phyloP scores from a whole-genome alignment of 371 early-diverging fungal species.

The Haplosporangium sp. region DNA sequence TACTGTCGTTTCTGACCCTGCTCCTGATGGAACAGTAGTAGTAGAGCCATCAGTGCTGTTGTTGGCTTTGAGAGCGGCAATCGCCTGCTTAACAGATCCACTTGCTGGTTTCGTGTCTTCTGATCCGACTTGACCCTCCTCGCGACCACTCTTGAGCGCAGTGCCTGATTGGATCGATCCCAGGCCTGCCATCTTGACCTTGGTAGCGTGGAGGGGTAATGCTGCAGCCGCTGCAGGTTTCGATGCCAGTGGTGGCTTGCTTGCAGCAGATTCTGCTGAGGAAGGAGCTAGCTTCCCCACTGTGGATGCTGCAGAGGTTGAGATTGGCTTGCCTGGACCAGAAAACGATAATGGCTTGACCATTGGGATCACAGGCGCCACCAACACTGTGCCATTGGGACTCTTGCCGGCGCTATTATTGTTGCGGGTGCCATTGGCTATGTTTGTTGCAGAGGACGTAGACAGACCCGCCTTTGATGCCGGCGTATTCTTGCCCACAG shows the following conservation, averaged over 20 bases:
- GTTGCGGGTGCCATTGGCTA: neutral
- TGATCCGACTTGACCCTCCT: neutral
- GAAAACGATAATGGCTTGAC: slow-evolving; percentile 31
- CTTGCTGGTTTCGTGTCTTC: slow-evolving; percentile 35
- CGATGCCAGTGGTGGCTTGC: neutral
- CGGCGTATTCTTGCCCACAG: neutral
- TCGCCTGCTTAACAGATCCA: slow-evolving; percentile 46
- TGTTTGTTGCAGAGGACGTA: neutral
- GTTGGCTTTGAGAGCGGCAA: slow-evolving; percentile 23
- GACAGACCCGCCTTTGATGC: neutral
- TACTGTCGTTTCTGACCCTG: neutral
- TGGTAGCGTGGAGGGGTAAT: neutral
- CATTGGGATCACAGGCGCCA: slow-evolving; percentile 23
- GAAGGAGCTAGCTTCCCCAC: neutral
- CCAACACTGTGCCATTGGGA: neutral
- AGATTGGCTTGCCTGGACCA: neutral
- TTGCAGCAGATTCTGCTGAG: neutral
- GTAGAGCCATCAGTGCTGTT: no score
- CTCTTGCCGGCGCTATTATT: neutral
- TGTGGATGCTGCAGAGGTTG: no score
- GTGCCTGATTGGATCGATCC: slow-evolving; percentile 19
- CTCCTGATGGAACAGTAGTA: neutral
- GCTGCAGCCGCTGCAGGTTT: neutral
- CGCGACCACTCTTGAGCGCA: neutral
- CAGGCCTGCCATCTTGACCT: slow-evolving; percentile 27